Percentiles rank a stretch among this genome's conserved stretches.
phyloP scores from a whole-genome alignment of 306 rosid species.

The Potentilla sterilis region DNA sequence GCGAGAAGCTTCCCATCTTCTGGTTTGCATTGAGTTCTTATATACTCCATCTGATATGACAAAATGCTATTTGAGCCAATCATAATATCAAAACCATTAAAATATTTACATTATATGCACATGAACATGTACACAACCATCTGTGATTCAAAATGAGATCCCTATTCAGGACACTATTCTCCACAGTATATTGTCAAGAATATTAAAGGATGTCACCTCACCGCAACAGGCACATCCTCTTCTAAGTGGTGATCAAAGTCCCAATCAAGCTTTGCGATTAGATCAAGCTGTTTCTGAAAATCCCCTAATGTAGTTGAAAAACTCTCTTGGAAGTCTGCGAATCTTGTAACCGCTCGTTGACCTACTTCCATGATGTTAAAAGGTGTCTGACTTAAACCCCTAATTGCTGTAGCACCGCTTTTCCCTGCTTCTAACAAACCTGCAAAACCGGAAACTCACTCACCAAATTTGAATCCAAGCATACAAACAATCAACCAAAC shows the following conservation, averaged over 20 bases:
- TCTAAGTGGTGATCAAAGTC: slow-evolving; percentile 82
- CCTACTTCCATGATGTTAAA: slow-evolving; percentile 38
- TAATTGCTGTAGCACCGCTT: slow-evolving; percentile 35
- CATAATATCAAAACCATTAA: slow-evolving; percentile 2
- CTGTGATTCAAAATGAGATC: background rate
- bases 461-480: slow-evolving; percentile 5
- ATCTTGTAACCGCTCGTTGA: slow-evolving; percentile 36
- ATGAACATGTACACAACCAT: background rate
- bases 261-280: slow-evolving; percentile 60
- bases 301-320: slow-evolving; percentile 44
- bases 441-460: slow-evolving; percentile 1
- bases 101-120: background rate
- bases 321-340: slow-evolving; percentile 49
- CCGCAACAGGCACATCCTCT: slow-evolving; percentile 90
- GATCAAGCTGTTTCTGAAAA: slow-evolving; percentile 53
- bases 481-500: background rate
- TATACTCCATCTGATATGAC: slow-evolving; percentile 67
- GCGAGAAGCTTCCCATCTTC: slow-evolving; percentile 76
- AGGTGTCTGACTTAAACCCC: slow-evolving; percentile 39
- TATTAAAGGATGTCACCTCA: slow-evolving; percentile 58
- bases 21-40: slow-evolving; percentile 65
- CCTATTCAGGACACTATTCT: background rate
- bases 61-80: slow-evolving; percentile 22
- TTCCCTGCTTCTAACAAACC: slow-evolving; percentile 30
- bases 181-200: background rate